A percentile compares a stretch with the other conserved stretches of the same genome.
Conservation (phyloP, 139 green algal species). For the Auxenochlorella pyrenoidosa region DNA sequence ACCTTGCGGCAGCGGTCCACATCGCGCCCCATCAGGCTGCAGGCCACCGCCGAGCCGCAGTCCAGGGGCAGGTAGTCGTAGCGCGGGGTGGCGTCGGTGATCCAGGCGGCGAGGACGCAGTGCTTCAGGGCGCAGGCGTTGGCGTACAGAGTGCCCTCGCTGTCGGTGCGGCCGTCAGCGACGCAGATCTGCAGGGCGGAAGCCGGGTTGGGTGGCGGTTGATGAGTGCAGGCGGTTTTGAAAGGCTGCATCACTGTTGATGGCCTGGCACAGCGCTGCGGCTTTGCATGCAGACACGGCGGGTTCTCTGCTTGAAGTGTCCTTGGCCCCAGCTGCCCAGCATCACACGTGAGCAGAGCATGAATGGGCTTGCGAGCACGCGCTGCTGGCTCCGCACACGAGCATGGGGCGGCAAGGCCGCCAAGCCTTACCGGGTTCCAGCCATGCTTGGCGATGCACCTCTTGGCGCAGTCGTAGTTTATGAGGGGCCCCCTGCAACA, state of each 20-base stretch:
- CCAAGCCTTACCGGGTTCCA: background rate
- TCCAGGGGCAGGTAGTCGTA: slow-evolving; percentile 3
- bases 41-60: background rate
- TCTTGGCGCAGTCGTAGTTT: background rate
- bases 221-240: too few relatives aligned
- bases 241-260: too few relatives aligned
- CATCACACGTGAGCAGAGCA: too few relatives aligned
- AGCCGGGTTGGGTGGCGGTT: too few relatives aligned
- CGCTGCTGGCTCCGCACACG: too few relatives aligned
- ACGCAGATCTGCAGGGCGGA: background rate
- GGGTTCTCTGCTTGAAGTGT: too few relatives aligned
- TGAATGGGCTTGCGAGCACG: too few relatives aligned
- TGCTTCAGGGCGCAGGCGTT: background rate
- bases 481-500: background rate
- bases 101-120: background rate
- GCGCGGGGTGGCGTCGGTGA: background rate
- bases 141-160: background rate
- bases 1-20: background rate
- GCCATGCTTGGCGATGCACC: background rate
- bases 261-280: too few relatives aligned
- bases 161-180: background rate
- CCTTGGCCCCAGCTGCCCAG: too few relatives aligned
- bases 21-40: background rate
- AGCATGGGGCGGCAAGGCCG: too few relatives aligned
- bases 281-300: too few relatives aligned